Percentiles rank a stretch among this genome's conserved stretches.
These are phyloP conservation scores for Diutina rugosa DNA, from an alignment of 1,139 yeast species.

Conservation along the genomic window DNA sequence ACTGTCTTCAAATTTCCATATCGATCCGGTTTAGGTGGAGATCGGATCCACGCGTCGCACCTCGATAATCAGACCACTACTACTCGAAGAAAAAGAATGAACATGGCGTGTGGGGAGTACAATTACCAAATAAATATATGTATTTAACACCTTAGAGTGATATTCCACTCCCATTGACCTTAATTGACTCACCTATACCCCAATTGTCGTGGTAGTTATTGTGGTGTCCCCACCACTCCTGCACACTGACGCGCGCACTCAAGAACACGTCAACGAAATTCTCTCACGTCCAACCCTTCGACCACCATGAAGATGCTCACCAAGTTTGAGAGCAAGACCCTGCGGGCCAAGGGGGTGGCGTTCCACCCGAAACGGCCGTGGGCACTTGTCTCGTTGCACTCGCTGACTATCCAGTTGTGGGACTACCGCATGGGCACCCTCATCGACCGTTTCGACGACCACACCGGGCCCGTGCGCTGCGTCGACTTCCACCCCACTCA, in stretches of 20 bases:
- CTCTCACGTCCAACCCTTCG: background rate
- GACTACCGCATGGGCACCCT: conserved; percentile 98
- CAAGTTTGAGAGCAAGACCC: conserved; percentile 96
- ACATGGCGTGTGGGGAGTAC: too few relatives aligned
- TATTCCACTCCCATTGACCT: too few relatives aligned
- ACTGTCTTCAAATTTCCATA: too few relatives aligned
- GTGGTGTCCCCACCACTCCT: background rate
- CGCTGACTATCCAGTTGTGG: conserved; percentile 95
- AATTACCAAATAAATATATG: too few relatives aligned
- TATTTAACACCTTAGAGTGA: too few relatives aligned
- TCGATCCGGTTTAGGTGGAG: background rate
- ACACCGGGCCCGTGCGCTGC: conserved; percentile 95
- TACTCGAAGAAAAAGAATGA: too few relatives aligned
- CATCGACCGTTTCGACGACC: conserved; percentile 94
- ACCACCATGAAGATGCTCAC: conserved; percentile 87
- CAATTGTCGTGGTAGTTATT: too few relatives aligned
- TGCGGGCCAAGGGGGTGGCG: conserved; percentile 97
- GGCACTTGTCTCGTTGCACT: conserved; percentile 89
- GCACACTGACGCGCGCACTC: background rate
- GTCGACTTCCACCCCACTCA: conserved; percentile 96
- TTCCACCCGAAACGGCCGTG: conserved; percentile 97
- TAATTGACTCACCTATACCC: too few relatives aligned
- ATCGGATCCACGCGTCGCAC: background rate
- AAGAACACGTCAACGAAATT: background rate
- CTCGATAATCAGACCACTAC: background rate